Evolutionary conservation across 2,329 filamentous ascomycete genomes (phyloP), one percentile per base, ranked within the genome.

Genomic region (Neopestalotiopsis sp.): DNA sequence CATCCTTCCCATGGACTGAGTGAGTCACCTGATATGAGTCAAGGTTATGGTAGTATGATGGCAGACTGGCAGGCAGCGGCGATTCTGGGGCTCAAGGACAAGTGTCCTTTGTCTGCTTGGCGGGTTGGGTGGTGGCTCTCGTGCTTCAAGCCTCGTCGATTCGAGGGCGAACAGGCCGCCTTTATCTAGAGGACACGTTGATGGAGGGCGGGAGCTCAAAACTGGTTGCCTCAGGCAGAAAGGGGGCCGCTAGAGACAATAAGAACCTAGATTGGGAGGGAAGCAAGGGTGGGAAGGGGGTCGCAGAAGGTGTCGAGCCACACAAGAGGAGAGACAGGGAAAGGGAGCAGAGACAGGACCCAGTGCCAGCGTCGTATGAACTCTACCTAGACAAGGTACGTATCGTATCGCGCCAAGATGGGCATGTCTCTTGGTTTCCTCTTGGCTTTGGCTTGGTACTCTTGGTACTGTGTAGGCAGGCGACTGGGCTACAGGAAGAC

Each of bases 141-240:
- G 61, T 57, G 59, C 32, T 53, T 14, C 57, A 56, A 42, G 53
- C 59, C 62, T 42, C 10, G 32, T 32, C 65, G 56, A 28, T 65
- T 62, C 34, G 69, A 65, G 67, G 69, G 63, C 67, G 67, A 68
- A 65, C 49, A 49, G 68, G 62, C 68, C 49, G 64, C 62, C 67
- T 70, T 71, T 71, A 71, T 71, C 68, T 71, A 68, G 68, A 71
- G 70, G 70, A 71, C 70, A 71, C 82, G 69, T 77, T 79, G 65
- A 61, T 40, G 28, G 20, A 42, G 53, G 49, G 53, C 28, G 68
- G 62, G 24, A 66, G 53, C 30, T 32, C 5, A n/a, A 40, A 28
- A 61, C 30, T 10, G 24, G 65, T 13, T 59, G 65, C 65, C 65
- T 67, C 14, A 67, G 65, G 65, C 65, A 59, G 30, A 53, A 57